Evolutionary conservation across 352 stramenopile species (phyloP).

Genomic region (Pythium chondricola): DNA sequence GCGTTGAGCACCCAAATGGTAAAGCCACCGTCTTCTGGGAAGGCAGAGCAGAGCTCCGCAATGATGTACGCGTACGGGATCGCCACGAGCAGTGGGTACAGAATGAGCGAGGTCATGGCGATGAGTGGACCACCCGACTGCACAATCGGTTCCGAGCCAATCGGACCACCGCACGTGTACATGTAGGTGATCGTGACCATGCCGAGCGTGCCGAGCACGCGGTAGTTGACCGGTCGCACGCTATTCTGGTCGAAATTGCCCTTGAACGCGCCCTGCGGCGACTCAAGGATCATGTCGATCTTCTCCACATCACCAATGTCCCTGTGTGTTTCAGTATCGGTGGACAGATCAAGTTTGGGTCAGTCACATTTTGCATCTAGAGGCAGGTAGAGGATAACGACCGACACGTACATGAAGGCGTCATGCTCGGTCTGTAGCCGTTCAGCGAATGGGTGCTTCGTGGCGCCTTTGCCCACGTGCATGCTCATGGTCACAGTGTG

Average conservation of each 20-base stretch:
- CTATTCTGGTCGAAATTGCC: conserved; percentile 11
- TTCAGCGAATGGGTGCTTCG: conserved; percentile 3
- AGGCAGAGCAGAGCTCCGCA: conserved; percentile 80
- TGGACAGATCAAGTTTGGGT: no score
- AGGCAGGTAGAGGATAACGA: not conserved
- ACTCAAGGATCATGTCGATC: conserved; percentile 29
- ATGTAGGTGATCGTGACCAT: conserved; percentile 28
- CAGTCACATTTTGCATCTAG: no score
- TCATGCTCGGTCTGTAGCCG: conserved; percentile 9
- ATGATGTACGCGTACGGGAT: conserved; percentile 83
- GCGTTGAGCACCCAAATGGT: conserved; percentile 86
- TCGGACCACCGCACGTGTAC: conserved; percentile 19
- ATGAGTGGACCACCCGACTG: conserved; percentile 29
- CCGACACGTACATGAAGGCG: conserved; percentile 13
- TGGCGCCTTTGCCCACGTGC: not conserved
- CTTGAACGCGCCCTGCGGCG: conserved; percentile 17
- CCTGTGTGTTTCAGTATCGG: not conserved
- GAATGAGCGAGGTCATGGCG: conserved; percentile 61
- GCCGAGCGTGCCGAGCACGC: conserved; percentile 19
- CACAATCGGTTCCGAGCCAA: conserved; percentile 23
- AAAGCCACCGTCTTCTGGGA: conserved; percentile 70
- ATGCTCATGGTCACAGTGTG: not conserved
- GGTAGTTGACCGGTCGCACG: conserved; percentile 11
- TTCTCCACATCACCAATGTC: conserved; percentile 20
- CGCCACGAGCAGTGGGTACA: conserved; percentile 82